Evolutionary conservation across 192 early-diverging fungal genomes (phyloP), one percentile per base, ranked within the genome.

Genomic region (Lunasporangiospora selenospora): DNA sequence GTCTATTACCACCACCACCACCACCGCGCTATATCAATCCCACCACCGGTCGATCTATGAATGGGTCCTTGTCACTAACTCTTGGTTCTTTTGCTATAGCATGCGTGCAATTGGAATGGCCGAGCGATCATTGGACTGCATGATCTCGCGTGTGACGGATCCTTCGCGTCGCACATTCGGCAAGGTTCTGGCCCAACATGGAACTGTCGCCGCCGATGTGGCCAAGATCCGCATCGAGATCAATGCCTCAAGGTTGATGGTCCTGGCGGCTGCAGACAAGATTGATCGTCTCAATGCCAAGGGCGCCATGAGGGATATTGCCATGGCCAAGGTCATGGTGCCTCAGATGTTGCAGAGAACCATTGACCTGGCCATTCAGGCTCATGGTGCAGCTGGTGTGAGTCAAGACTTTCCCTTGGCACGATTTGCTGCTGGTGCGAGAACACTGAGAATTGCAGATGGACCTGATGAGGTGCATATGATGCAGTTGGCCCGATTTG

Each of bases 61-160:
- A 19, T 32, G 7, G 10, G 16, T 4, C 7, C 18, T 60, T 46
- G 37, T n/a, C 18, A 26, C 18, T 38, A 24, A 15, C 0, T 12
- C 33, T 39, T 24, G 27, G 21, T 39, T 19, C 30, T 50, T 2
- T 5, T 49, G 3, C 37, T 40, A 41, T 19, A 82, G 81, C 80
- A 97, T 98, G 96, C 90, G 96, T 33, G 80, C 88, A 11, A 91
- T 99, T 53, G 97, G 97, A 29, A 85, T 93, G 79, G 95, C 92
- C 34, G 96, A 98, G 75, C 89, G 96, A 61, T 93, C 89, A 12
- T 76, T 99, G 53, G 95, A 95, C 51, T 81, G 86, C 48, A 94
- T 95, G 85, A 61, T 99, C 27, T 61, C 77, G 3, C 89, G 96
- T 46, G 87, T 93, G 9, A 94, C 94, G 24, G 84, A 87, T 69